Percentiles rank a stretch among this genome's conserved stretches.
Conservation (phyloP, 805 yeast genomes). For the Lipomyces yamadae region DNA sequence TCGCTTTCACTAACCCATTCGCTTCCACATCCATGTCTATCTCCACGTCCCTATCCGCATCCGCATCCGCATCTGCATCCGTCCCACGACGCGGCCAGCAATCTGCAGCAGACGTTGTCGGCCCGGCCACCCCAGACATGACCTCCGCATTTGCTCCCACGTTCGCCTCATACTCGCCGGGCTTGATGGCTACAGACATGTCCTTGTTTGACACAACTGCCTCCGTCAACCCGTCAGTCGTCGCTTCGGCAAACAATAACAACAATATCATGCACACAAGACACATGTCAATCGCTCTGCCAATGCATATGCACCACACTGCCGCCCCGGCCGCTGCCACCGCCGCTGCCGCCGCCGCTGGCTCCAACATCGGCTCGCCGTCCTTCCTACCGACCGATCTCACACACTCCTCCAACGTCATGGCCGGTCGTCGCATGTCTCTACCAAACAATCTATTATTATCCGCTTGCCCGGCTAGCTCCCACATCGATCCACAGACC, state of each 20-base stretch:
- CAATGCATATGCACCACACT: neutral
- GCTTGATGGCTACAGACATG: neutral
- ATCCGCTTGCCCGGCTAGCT: neutral
- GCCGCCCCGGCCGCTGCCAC: neutral
- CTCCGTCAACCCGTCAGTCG: neutral
- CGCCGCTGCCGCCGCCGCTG: neutral
- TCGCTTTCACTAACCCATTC: conserved; percentile 3
- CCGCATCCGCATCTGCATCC: neutral
- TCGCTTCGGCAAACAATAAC: neutral
- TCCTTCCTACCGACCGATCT: conserved; percentile 18
- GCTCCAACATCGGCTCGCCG: neutral
- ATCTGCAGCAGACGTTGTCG: neutral
- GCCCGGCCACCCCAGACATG: neutral
- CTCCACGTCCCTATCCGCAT: neutral
- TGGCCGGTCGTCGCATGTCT: conserved; percentile 23
- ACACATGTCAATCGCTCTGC: neutral
- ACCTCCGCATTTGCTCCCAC: neutral
- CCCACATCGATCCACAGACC: conserved; percentile 10
- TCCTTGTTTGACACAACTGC: conserved; percentile 1
- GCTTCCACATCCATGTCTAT: conserved; percentile 4
- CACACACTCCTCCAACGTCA: conserved; percentile 20
- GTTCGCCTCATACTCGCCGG: neutral
- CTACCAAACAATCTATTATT: conserved; percentile 4
- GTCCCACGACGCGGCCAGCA: neutral
- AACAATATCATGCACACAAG: neutral